Conservation (phyloP, 331 rosid species). For the Spiraea crenata region DNA sequence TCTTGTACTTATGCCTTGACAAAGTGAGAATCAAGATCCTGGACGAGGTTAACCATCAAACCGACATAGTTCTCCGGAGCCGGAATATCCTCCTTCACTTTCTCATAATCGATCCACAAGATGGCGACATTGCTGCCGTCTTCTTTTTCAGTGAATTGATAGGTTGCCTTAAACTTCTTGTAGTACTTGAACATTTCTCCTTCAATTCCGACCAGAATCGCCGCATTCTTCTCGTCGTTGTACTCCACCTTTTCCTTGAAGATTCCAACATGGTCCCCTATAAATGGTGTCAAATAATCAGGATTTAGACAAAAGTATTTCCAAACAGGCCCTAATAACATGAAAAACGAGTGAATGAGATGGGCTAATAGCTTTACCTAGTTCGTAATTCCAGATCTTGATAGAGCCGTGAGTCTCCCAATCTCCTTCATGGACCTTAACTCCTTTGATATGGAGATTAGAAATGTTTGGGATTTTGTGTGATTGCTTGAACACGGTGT, state of each 20-base stretch:
- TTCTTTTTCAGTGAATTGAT: slow-evolving; percentile 34
- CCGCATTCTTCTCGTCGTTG: slow-evolving; percentile 34
- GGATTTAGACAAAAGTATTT: no score
- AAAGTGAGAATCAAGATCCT: slow-evolving; percentile 48
- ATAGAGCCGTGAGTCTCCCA: slow-evolving; percentile 49
- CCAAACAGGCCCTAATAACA: no score
- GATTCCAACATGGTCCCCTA: slow-evolving; percentile 26
- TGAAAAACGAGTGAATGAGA: no score
- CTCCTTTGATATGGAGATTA: slow-evolving; percentile 23
- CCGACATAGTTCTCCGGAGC: slow-evolving; percentile 23
- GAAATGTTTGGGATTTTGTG: slow-evolving; percentile 35
- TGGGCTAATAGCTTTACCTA: slow-evolving; percentile 23
- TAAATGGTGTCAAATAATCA: background rate
- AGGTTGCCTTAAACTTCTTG: slow-evolving; percentile 37
- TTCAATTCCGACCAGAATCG: slow-evolving; percentile 32
- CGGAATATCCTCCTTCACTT: slow-evolving; percentile 30
- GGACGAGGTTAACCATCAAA: slow-evolving; percentile 22
- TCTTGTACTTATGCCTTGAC: slow-evolving; percentile 8
- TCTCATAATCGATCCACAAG: slow-evolving; percentile 38
- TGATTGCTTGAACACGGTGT: slow-evolving; percentile 29
- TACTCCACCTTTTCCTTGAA: slow-evolving; percentile 38
- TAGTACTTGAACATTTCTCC: slow-evolving; percentile 38
- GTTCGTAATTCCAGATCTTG: slow-evolving; percentile 42
- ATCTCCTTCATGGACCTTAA: slow-evolving; percentile 54
- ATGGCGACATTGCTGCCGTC: slow-evolving; percentile 25